These are phyloP conservation scores for Santalum album DNA, from an alignment of 164 flowering plant genomes.

Conservation along the genomic window DNA sequence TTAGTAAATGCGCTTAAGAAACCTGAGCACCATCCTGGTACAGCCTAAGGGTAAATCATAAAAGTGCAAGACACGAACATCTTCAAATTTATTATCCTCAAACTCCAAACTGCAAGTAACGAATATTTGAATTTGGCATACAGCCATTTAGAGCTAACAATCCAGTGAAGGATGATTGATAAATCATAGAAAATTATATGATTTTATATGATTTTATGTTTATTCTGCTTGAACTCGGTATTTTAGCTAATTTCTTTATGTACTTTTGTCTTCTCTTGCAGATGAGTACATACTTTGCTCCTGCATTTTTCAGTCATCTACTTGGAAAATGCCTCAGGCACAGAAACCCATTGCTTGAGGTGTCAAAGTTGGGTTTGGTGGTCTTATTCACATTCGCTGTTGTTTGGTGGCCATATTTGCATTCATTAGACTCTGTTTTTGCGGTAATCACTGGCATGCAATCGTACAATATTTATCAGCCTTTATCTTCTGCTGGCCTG, in stretches of 20 bases:
- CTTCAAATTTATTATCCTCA: too few species aligned
- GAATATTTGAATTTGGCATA: too few species aligned
- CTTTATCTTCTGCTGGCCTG: background rate
- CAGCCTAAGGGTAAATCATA: too few species aligned
- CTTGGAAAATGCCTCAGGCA: slow-evolving; percentile 70
- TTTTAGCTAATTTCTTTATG: too few species aligned
- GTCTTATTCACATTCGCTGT: slow-evolving; percentile 72
- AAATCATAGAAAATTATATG: too few species aligned
- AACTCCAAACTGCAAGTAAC: too few species aligned
- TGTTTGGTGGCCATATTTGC: slow-evolving; percentile 88
- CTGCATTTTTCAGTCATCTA: slow-evolving; percentile 85
- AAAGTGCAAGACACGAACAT: too few species aligned
- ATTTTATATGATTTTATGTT: background rate
- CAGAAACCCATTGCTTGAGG: slow-evolving; percentile 53
- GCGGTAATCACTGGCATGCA: slow-evolving; percentile 34
- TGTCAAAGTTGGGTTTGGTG: slow-evolving; percentile 58
- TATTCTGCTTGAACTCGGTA: too few species aligned
- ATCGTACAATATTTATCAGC: background rate
- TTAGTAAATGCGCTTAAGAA: too few species aligned
- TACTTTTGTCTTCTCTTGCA: slow-evolving; percentile 22
- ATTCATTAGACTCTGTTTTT: slow-evolving; percentile 49
- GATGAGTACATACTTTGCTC: slow-evolving; percentile 98
- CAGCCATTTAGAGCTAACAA: too few species aligned
- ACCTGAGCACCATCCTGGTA: too few species aligned
- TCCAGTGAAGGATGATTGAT: too few species aligned